phyloP scores from a whole-genome alignment of 2,329 filamentous ascomycete species.

The Exophiala sideris region DNA sequence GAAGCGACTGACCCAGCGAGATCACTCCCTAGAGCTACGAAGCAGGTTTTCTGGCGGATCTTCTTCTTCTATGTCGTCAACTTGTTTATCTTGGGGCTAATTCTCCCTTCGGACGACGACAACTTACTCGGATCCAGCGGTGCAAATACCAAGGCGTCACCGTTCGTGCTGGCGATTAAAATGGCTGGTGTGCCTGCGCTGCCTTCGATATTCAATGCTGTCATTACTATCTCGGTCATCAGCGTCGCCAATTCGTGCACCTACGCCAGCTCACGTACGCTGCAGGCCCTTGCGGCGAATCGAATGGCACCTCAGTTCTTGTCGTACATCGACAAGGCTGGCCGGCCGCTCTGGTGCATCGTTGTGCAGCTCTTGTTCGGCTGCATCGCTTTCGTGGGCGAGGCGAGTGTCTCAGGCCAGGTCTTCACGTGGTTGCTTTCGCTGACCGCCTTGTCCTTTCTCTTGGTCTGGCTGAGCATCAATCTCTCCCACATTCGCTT shows the following conservation, averaged over 20 bases:
- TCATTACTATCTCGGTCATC: constrained; percentile 60
- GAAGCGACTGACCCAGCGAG: constrained; percentile 52
- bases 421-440: constrained; percentile 78
- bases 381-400: constrained; percentile 72
- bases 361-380: constrained; percentile 64
- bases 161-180: constrained; percentile 63
- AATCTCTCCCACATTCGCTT: constrained; percentile 74
- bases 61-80: constrained; percentile 49
- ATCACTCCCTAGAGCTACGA: constrained; percentile 47
- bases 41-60: constrained; percentile 52
- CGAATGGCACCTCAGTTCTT: constrained; percentile 57
- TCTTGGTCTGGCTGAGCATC: constrained; percentile 64
- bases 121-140: constrained; percentile 39
- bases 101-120: constrained; percentile 39
- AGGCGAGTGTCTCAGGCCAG: constrained; percentile 42
- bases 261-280: constrained; percentile 55
- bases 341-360: constrained; percentile 74
- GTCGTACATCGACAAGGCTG: constrained; percentile 76
- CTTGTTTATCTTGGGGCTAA: constrained; percentile 44
- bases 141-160: constrained; percentile 49
- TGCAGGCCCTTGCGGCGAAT: constrained; percentile 51
- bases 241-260: constrained; percentile 58
- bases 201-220: constrained; percentile 66
- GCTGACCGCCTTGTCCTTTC: constrained; percentile 68
- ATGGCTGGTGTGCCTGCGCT: constrained; percentile 59